Evolutionary conservation across 2,329 filamentous ascomycete species (phyloP).

Genomic region (Paecilomyces niveus): DNA sequence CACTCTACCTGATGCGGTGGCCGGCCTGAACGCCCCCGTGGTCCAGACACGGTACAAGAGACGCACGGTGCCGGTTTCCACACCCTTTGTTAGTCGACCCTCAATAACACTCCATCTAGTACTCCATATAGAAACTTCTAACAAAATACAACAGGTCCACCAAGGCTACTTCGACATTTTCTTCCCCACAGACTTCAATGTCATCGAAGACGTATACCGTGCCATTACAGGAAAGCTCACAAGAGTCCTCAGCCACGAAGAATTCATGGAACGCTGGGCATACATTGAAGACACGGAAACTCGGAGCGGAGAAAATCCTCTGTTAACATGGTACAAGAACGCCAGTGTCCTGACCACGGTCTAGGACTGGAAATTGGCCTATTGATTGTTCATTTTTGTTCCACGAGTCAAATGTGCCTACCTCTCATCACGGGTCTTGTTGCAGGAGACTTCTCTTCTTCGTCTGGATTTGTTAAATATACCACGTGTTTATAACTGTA

Average conservation of each 20-base stretch:
- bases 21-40: slow-evolving; percentile 83
- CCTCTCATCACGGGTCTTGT: background rate
- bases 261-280: slow-evolving; percentile 86
- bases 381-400: background rate
- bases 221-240: slow-evolving; percentile 90
- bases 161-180: slow-evolving; percentile 99
- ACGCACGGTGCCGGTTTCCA: slow-evolving; percentile 79
- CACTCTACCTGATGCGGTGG: slow-evolving; percentile 71
- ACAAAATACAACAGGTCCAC: slow-evolving; percentile 59
- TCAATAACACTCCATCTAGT: background rate
- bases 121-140: background rate
- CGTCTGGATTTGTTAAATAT: background rate
- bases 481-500: background rate
- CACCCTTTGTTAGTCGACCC: slow-evolving; percentile 66
- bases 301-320: slow-evolving; percentile 82
- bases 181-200: slow-evolving; percentile 90
- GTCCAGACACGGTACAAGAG: slow-evolving; percentile 91
- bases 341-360: slow-evolving; percentile 86
- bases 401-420: background rate
- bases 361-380: slow-evolving; percentile 34
- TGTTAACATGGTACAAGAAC: slow-evolving; percentile 92
- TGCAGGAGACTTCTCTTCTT: background rate
- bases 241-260: slow-evolving; percentile 74
- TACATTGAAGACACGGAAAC: slow-evolving; percentile 86
- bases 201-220: slow-evolving; percentile 86